Percentiles rank a stretch among this genome's conserved stretches.
phyloP scores from a whole-genome alignment of 257 asterid species.

The Nicotiana benthamiana region DNA sequence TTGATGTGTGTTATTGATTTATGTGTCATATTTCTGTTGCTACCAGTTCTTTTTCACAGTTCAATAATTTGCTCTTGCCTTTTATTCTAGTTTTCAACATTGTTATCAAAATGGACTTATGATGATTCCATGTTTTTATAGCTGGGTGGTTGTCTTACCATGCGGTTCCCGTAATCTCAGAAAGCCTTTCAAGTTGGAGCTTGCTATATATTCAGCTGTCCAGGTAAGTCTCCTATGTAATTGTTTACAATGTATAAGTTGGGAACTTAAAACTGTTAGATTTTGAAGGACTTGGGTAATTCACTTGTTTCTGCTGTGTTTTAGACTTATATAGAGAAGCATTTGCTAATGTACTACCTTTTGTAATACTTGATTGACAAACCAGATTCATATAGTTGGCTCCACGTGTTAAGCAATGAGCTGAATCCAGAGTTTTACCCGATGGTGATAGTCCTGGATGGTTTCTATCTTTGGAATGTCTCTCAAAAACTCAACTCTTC shows the following conservation, averaged over 20 bases:
- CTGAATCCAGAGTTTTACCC: neutral
- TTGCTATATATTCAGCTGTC: slow-evolving; percentile 53
- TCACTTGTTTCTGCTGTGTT: neutral
- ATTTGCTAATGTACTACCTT: neutral
- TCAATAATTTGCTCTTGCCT: neutral
- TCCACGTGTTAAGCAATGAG: neutral
- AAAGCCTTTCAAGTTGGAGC: slow-evolving; percentile 89
- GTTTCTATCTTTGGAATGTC: neutral
- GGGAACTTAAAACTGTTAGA: neutral
- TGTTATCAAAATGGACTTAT: neutral
- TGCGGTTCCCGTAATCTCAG: slow-evolving; percentile 63
- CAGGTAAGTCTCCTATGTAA: slow-evolving; percentile 39
- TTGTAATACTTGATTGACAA: neutral
- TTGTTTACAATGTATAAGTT: neutral
- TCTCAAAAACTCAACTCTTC: neutral
- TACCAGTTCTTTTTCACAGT: neutral
- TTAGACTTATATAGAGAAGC: neutral
- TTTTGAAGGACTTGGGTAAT: neutral
- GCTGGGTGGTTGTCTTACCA: slow-evolving; percentile 90
- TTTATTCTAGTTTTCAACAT: neutral
- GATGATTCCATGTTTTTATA: slow-evolving; percentile 22
- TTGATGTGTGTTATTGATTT: neutral
- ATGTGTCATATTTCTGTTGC: neutral
- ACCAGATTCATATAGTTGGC: neutral
- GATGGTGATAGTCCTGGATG: neutral